phyloP scores from a whole-genome alignment of 2,329 filamentous ascomycete genomes.

The Aspergillus awamori region DNA sequence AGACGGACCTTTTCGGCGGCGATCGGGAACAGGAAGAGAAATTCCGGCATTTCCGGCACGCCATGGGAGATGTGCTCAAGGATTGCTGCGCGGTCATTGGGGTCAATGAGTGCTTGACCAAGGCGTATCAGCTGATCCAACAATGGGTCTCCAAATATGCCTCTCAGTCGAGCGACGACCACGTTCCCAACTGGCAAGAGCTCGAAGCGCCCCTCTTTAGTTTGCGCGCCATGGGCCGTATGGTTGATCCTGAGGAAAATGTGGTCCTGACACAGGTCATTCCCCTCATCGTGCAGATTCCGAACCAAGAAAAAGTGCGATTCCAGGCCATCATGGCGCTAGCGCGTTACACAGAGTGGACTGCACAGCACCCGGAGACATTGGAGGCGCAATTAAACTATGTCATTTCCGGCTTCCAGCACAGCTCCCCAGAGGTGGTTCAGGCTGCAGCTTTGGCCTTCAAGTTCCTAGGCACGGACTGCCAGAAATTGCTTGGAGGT shows the following conservation, averaged over 20 bases:
- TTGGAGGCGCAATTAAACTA: constrained; percentile 92
- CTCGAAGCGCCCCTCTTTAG: constrained; percentile 93
- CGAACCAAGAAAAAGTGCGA: constrained; percentile 93
- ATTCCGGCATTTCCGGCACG: constrained; percentile 93
- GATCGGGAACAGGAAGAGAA: constrained; percentile 96
- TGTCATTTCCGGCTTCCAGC: constrained; percentile 89
- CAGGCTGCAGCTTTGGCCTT: constrained; percentile 90
- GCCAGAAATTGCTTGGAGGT: constrained; percentile 78
- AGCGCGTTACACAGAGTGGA: constrained; percentile 97
- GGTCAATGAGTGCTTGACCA: constrained; percentile 84
- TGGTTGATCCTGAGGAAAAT: constrained; percentile 88
- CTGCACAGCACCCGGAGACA: constrained; percentile 87
- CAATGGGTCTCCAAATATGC: constrained; percentile 85
- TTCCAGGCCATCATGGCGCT: constrained; percentile 98
- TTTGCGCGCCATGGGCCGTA: constrained; percentile 92
- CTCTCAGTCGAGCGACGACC: constrained; percentile 68
- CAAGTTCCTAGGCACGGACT: constrained; percentile 97
- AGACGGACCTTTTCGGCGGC: constrained; percentile 87
- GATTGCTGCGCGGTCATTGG: constrained; percentile 97
- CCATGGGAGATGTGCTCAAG: constrained; percentile 97
- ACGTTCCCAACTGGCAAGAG: constrained; percentile 93
- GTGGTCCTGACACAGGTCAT: constrained; percentile 89
- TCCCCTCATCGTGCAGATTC: constrained; percentile 89
- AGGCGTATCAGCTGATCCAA: constrained; percentile 84
- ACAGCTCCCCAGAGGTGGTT: constrained; percentile 85